Evolutionary conservation across 768 basidiomycete genomes (phyloP).

Genomic region (Podaxis pistillaris): DNA sequence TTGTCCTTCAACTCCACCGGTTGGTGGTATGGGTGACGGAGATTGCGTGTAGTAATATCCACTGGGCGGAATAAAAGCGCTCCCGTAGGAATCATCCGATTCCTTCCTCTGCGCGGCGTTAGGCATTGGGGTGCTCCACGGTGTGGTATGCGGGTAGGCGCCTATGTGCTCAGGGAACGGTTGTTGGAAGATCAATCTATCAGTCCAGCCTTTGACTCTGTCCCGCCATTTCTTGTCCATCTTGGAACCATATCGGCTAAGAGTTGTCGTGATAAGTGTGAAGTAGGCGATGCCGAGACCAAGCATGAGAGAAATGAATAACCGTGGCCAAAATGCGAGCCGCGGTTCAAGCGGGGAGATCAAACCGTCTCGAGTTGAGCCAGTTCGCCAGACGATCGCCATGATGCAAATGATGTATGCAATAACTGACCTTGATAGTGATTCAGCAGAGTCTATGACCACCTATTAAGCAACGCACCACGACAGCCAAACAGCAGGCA

Average conservation of each 20-base stretch:
- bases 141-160: background rate
- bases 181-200: constrained; percentile 10
- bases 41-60: background rate
- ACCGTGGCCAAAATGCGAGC: constrained; percentile 34
- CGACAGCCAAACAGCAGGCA: constrained; percentile 63
- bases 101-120: constrained; percentile 10
- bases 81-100: background rate
- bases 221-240: constrained; percentile 34
- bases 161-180: background rate
- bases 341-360: constrained; percentile 25
- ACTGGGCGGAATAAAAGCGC: background rate
- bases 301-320: constrained; percentile 46
- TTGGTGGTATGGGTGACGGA: background rate
- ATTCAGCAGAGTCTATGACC: background rate
- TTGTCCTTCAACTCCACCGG: background rate
- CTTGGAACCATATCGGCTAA: constrained; percentile 48
- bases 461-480: constrained; percentile 38
- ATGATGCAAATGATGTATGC: constrained; percentile 56
- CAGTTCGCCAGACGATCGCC: constrained; percentile 59
- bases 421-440: constrained; percentile 50
- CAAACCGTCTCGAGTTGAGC: constrained; percentile 31
- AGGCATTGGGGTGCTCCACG: background rate
- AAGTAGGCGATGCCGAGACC: constrained; percentile 53
- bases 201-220: constrained; percentile 25
- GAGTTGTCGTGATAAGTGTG: constrained; percentile 47